Evolutionary conservation across 352 stramenopile genomes (phyloP), one percentile per base, ranked within the genome.

Genomic region (Pythium angustatum): DNA sequence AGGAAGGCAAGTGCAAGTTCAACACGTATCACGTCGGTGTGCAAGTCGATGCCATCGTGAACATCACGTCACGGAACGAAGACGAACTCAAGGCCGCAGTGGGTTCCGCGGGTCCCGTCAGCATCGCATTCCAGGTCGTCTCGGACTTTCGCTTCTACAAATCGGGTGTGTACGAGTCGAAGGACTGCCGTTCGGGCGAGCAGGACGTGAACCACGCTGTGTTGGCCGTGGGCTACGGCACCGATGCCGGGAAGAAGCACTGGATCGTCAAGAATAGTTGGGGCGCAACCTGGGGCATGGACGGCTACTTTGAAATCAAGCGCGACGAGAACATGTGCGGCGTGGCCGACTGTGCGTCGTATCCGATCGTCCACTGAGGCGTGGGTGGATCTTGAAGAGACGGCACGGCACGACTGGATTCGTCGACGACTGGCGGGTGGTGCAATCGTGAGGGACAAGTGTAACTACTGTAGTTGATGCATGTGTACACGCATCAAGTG

Each of bases 221-320:
- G 43, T 80, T 99, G 61, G 93, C 95, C 1, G 96, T 99, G 28
- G 97, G 97, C 34, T 99, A 99, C 78, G 97, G 96, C 62, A 83
- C 93, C 36, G 87, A 97, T 52, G 84, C 88, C 47, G 87, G 85
- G 63, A 87, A 81, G 45, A 79, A 88, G 38, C 97, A 97, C 80
- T 99, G 95, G 94, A 98, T 98, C 66, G 87, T 99, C 41, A 99
- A 98, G 79, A 99, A 99, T 81, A 98, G 83, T 47, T 99, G 96
- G 96, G 85, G 83, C 28, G 50, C 64, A 7, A 58, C 68, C 36
- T 99, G 96, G 96, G 97, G 97, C 75, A 93, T 97, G 73, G 70
- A 95, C 41, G 97, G 97, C 55, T 99, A 97, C 85, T 98, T 99
- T 61, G 83, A 93, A 62, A 96, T 99, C 44, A 82, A 87, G 21